A percentile compares a stretch with the other conserved stretches of the same genome.
These are phyloP conservation scores for Lanmaoa pseudosensibilis DNA, from an alignment of 768 basidiomycete species.

Conservation along the genomic window DNA sequence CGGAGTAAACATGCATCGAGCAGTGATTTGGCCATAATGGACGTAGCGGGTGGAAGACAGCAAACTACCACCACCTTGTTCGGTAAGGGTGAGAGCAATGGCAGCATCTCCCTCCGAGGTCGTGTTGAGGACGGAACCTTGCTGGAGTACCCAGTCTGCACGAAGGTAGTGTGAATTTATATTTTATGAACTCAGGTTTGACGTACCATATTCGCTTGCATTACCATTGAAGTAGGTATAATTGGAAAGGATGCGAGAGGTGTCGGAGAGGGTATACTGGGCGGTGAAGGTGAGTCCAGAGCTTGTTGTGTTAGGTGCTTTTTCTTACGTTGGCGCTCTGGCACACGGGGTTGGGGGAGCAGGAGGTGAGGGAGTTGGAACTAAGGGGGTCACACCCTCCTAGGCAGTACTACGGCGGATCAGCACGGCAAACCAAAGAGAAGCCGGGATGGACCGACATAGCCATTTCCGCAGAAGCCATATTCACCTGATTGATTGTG, in stretches of 20 bases:
- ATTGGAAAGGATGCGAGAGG: constrained; percentile 67
- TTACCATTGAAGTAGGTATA: constrained; percentile 72
- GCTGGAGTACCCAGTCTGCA: constrained; percentile 70
- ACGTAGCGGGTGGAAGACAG: constrained; percentile 79
- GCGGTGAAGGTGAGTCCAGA: background rate
- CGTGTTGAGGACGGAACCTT: constrained; percentile 64
- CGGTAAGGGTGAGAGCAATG: constrained; percentile 64
- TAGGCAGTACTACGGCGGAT: constrained; percentile 61
- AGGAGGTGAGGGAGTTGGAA: constrained; percentile 64
- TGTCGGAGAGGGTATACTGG: constrained; percentile 63
- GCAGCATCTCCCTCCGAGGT: constrained; percentile 59
- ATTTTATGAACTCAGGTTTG: background rate
- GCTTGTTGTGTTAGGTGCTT: background rate
- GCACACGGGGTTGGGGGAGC: constrained; percentile 72
- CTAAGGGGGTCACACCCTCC: constrained; percentile 84
- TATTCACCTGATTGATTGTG: constrained; percentile 42
- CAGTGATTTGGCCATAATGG: constrained; percentile 76
- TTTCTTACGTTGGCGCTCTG: constrained; percentile 53
- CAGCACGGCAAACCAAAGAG: constrained; percentile 1
- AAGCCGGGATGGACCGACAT: constrained; percentile 28
- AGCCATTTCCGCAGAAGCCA: constrained; percentile 51
- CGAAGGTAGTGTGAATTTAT: background rate
- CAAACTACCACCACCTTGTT: constrained; percentile 73
- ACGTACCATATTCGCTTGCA: constrained; percentile 60
- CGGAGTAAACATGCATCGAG: constrained; percentile 43